A percentile compares a stretch with the other conserved stretches of the same genome.
Conservation (phyloP, 768 basidiomycete genomes). For the Trametes meyenii region DNA sequence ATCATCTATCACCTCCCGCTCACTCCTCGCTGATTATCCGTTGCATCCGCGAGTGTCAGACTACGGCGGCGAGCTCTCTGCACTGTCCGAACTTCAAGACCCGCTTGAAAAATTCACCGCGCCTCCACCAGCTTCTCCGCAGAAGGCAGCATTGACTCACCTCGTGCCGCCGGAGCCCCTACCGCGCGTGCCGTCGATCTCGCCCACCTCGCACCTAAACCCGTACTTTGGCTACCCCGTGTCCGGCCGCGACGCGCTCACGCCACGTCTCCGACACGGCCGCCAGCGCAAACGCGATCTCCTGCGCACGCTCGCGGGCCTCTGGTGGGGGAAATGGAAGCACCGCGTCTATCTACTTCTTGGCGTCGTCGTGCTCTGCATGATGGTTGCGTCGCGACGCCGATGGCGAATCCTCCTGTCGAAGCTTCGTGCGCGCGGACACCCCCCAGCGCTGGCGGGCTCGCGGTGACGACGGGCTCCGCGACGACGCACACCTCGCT, state of each 20-base stretch:
- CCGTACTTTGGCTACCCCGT: constrained; percentile 80
- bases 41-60: constrained; percentile 44
- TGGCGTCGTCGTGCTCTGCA: constrained; percentile 39
- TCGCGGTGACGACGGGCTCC: too few relatives aligned
- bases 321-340: constrained; percentile 73
- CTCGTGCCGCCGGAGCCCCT: constrained; percentile 4
- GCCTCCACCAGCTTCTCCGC: not conserved
- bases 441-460: not conserved
- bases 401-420: constrained; percentile 8
- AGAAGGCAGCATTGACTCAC: constrained; percentile 23
- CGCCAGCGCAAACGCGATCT: constrained; percentile 74
- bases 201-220: constrained; percentile 63
- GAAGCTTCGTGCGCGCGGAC: constrained; percentile 1
- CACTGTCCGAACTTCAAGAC: constrained; percentile 53
- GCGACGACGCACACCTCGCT: too few relatives aligned
- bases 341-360: constrained; percentile 30
- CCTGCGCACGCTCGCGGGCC: constrained; percentile 55
- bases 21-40: constrained; percentile 25
- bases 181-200: constrained; percentile 32
- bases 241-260: constrained; percentile 34
- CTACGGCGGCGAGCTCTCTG: constrained; percentile 64
- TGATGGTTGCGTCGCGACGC: constrained; percentile 27
- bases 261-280: constrained; percentile 55
- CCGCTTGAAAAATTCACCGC: constrained; percentile 39
- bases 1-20: constrained; percentile 13